Conservation (phyloP, 225 moss, liverwort and hornwort genomes). For the Sphagnum contortum region DNA sequence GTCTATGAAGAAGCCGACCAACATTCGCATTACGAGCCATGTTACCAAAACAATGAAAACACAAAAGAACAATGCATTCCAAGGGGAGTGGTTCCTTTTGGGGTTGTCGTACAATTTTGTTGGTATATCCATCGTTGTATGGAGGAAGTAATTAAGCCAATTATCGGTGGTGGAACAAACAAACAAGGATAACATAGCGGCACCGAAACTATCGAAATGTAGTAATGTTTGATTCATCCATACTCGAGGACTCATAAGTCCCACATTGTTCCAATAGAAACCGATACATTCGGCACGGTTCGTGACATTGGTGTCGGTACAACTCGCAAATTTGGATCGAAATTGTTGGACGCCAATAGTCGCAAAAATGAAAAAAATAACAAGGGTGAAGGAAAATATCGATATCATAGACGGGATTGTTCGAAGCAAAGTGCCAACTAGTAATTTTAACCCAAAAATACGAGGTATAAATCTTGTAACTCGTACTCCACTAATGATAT, state of each 20-base stretch:
- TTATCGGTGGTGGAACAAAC: slow-evolving; percentile 75
- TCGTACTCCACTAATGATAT: slow-evolving; percentile 43
- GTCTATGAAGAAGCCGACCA: slow-evolving; percentile 86
- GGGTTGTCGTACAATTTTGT: slow-evolving; percentile 37
- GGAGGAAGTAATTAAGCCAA: slow-evolving; percentile 68
- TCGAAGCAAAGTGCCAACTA: slow-evolving; percentile 34
- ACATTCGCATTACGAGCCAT: slow-evolving; percentile 63
- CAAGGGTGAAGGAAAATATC: slow-evolving; percentile 59
- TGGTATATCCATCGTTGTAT: slow-evolving; percentile 44
- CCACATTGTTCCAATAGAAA: slow-evolving; percentile 30
- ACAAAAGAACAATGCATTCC: slow-evolving; percentile 44
- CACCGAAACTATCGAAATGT: slow-evolving; percentile 77
- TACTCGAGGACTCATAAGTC: slow-evolving; percentile 39
- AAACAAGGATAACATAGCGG: slow-evolving; percentile 73
- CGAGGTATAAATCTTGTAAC: slow-evolving; percentile 61
- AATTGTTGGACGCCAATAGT: slow-evolving; percentile 79
- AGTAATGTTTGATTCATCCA: slow-evolving; percentile 66
- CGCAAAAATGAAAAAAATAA: slow-evolving; percentile 75
- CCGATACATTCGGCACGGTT: slow-evolving; percentile 66
- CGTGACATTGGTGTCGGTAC: slow-evolving; percentile 25
- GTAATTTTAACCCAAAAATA: slow-evolving; percentile 35
- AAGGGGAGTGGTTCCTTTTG: slow-evolving; percentile 17
- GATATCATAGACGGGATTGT: slow-evolving; percentile 71
- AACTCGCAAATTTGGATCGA: slow-evolving; percentile 44
- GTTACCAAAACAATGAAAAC: slow-evolving; percentile 53